A percentile compares a stretch with the other conserved stretches of the same genome.
These are phyloP conservation scores for Tieghemiomyces parasiticus DNA, from an alignment of 192 early-diverging fungal species.

Conservation along the genomic window DNA sequence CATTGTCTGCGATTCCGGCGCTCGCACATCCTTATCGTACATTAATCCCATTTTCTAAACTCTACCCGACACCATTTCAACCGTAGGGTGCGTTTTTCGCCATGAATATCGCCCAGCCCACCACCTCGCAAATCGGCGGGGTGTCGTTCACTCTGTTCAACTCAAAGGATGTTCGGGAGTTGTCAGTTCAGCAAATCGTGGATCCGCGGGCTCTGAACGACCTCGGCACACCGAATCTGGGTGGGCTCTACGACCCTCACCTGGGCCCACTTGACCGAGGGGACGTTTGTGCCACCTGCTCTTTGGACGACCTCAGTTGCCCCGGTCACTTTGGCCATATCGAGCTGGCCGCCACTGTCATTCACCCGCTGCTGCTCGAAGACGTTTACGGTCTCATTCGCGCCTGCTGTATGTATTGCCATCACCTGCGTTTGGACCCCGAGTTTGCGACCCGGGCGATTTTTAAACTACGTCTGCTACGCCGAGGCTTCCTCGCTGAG, in stretches of 20 bases:
- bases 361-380: conserved; percentile 92
- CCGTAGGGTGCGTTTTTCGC: too few relatives aligned
- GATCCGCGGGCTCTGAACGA: conserved; percentile 80
- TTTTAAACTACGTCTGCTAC: conserved; percentile 71
- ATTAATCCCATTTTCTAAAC: too few relatives aligned
- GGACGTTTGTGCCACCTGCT: conserved; percentile 73
- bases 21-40: too few relatives aligned
- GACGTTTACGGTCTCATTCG: conserved; percentile 78
- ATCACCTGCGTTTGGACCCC: conserved; percentile 50
- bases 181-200: conserved; percentile 90
- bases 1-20: too few relatives aligned
- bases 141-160: conserved; percentile 89
- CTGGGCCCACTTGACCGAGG: conserved; percentile 83
- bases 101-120: conserved; percentile 82
- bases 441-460: conserved; percentile 41
- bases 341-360: conserved; percentile 70
- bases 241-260: conserved; percentile 87
- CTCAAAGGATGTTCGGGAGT: conserved; percentile 69
- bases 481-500: conserved; percentile 73
- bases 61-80: too few relatives aligned
- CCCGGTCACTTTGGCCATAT: conserved; percentile 98
- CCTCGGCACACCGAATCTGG: conserved; percentile 73
- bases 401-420: conserved; percentile 81
- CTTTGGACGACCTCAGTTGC: conserved; percentile 62
- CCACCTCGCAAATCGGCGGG: conserved; percentile 62